phyloP scores from a whole-genome alignment of 192 early-diverging fungal genomes.

The Backusella psychrophila region DNA sequence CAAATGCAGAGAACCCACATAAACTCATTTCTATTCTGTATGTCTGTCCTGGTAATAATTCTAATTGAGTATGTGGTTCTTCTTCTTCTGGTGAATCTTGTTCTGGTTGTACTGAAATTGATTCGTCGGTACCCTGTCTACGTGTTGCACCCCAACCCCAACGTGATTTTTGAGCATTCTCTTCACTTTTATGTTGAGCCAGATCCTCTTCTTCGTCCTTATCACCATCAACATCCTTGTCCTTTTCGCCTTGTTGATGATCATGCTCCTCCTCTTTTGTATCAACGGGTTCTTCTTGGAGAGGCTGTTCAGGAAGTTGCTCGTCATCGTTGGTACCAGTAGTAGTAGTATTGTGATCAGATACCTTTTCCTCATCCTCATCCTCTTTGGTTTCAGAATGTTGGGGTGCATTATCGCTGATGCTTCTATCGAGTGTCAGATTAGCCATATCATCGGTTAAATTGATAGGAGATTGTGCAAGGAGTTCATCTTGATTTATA shows the following conservation, averaged over 20 bases:
- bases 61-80: background rate
- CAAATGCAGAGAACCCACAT: slow-evolving; percentile 52
- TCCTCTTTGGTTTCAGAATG: background rate
- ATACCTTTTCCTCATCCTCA: background rate
- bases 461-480: background rate
- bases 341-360: background rate
- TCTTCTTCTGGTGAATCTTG: background rate
- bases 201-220: background rate
- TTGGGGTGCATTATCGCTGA: background rate
- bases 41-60: slow-evolving; percentile 35
- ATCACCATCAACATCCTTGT: background rate
- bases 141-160: slow-evolving; percentile 3
- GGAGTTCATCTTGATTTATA: background rate
- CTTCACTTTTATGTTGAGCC: background rate
- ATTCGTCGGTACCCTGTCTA: background rate
- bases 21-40: slow-evolving; percentile 57
- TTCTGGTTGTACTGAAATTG: background rate
- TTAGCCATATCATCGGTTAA: background rate
- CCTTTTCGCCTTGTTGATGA: background rate
- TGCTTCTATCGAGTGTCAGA: background rate
- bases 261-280: background rate
- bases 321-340: background rate
- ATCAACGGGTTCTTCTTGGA: background rate
- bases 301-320: background rate
- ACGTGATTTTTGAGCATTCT: background rate